Evolutionary conservation across 257 asterid species (phyloP), one percentile per base, ranked within the genome.

Genomic region (Cruciata laevipes): DNA sequence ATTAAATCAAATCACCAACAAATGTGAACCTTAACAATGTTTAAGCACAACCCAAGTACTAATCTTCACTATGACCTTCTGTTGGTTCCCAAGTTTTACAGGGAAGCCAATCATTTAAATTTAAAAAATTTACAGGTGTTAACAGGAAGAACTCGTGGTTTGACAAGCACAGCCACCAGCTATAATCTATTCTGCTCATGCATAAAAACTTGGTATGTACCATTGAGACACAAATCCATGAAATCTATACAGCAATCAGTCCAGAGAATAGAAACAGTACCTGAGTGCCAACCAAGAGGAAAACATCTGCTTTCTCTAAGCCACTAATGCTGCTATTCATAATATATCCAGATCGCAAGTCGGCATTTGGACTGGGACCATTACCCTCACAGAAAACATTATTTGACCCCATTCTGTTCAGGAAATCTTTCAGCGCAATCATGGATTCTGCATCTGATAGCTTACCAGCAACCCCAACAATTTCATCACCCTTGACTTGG

Each of bases 251-350:
- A 21, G 27, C n/a, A 47, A 27, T 20, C 47, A 18, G 35, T 18
- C n/a, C n/a, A 51, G 47, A 31, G 44, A 24, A 47, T 38, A 44
- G n/a, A 17, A n/a, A 25, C 16, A 32, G 24, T 85, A 94, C 99
- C 99, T 94, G 97, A 67, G 99, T 90, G 47, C 99, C 99, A 72
- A 94, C 95, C 73, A 94, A 82, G 75, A 94, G 99, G 78, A 94
- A 90, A 71, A 66, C 93, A 81, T 94, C 97, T 57, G 96, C 98
- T 61, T 86, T 89, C 85, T 94, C 99, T 86, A 94, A 77, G 38
- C 96, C 99, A 86, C 87, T 80, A 74, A 94, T 90, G 89, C 88
- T 73, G 71, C 87, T 82, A 78, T 94, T 94, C 99, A 94, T 90
- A 64, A 88, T 82, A 76, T 94, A 94, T 75, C 97, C 96, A 59